These are phyloP conservation scores for Cavenderia fasciculata DNA, from an alignment of 78 protist genomes.

Conservation along the genomic window DNA sequence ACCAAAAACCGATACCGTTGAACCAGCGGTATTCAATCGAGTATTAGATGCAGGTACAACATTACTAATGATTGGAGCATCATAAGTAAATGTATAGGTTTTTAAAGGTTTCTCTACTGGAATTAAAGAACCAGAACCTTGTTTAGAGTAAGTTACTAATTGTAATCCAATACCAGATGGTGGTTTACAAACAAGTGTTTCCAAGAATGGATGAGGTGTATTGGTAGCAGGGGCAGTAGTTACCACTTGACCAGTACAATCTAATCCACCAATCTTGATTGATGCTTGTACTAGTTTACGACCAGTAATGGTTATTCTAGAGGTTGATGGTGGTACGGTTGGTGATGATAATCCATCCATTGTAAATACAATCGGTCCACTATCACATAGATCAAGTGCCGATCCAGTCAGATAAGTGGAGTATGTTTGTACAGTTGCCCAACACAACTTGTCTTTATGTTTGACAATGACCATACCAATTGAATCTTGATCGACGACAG, in stretches of 20 bases:
- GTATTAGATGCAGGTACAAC: not conserved
- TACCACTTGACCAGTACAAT: not conserved
- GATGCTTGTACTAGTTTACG: not conserved
- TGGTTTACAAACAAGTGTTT: not conserved
- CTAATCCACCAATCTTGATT: not conserved
- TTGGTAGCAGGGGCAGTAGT: not conserved
- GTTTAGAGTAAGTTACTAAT: not conserved
- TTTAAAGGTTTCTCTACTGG: not conserved
- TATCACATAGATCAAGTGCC: not conserved
- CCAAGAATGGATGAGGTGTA: too few species aligned
- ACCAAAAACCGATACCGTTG: not conserved
- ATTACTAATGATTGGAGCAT: not conserved
- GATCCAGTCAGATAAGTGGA: not conserved
- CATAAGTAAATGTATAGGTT: not conserved
- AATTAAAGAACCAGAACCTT: not conserved
- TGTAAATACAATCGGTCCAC: slow-evolving; percentile 2
- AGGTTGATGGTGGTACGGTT: not conserved
- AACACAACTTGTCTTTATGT: not conserved
- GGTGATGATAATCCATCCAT: not conserved
- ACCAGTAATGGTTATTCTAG: not conserved
- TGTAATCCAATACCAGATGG: not conserved
- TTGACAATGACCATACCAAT: slow-evolving; percentile 4
- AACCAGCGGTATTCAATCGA: not conserved
- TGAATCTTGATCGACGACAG: too few species aligned
- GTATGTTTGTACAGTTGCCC: not conserved